phyloP scores from a whole-genome alignment of 2,329 filamentous ascomycete genomes.

The Exophiala sp. region DNA sequence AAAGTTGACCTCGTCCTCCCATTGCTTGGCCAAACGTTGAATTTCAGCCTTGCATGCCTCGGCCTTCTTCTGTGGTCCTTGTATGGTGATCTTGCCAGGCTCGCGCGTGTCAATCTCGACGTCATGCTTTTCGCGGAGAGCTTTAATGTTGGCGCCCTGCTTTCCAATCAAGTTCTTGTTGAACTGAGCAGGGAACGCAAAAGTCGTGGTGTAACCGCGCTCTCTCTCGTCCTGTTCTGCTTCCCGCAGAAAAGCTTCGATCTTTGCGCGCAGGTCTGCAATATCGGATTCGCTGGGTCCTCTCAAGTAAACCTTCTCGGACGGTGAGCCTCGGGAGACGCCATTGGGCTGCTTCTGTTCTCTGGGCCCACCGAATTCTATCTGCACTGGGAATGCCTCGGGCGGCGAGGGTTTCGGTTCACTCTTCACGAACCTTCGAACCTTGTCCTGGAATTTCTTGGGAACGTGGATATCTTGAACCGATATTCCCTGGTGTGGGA shows the following conservation, averaged over 20 bases:
- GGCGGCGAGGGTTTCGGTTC: conserved; percentile 30
- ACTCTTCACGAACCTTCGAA: conserved; percentile 49
- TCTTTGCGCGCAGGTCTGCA: conserved; percentile 64
- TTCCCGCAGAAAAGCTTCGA: conserved; percentile 72
- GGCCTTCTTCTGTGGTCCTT: conserved; percentile 91
- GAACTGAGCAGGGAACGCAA: conserved; percentile 92
- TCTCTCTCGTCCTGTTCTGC: conserved; percentile 92
- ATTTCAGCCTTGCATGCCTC: conserved; percentile 82
- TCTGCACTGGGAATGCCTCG: conserved; percentile 52
- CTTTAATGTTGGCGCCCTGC: conserved; percentile 63
- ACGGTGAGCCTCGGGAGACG: conserved; percentile 14
- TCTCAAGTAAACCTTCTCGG: conserved; percentile 39
- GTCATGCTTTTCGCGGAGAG: conserved; percentile 62
- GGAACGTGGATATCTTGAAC: conserved; percentile 27
- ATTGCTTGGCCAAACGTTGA: conserved; percentile 66
- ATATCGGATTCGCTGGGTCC: conserved; percentile 66
- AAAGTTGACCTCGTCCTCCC: conserved; percentile 87
- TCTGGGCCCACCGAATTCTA: conserved; percentile 31
- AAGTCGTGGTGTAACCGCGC: conserved; percentile 75
- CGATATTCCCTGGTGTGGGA: conserved; percentile 32
- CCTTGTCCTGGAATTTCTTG: conserved; percentile 50
- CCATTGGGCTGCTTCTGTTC: conserved; percentile 11
- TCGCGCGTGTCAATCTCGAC: conserved; percentile 74
- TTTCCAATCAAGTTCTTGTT: conserved; percentile 75
- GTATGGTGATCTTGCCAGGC: conserved; percentile 90